Percentiles rank a stretch among this genome's conserved stretches.
phyloP scores from a whole-genome alignment of 805 yeast species.

The Cyberlindnera nakhonratchasimensis region DNA sequence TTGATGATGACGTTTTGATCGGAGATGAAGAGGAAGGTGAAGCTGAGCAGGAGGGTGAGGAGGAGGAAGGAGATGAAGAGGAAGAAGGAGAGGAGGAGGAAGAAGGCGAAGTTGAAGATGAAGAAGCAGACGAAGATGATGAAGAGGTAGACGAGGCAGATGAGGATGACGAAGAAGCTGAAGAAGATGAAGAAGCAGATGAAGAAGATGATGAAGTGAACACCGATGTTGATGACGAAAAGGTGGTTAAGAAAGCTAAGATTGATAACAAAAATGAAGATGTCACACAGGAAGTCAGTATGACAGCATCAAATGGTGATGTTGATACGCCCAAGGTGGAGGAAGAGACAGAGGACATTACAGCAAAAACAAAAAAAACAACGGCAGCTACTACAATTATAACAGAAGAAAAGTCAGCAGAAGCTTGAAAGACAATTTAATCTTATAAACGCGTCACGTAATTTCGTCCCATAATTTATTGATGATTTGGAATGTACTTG shows the following conservation, averaged over 20 bases:
- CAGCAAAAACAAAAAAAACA: background rate
- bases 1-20: slow-evolving; percentile 45
- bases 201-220: slow-evolving; percentile 20
- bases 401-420: no score
- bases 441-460: no score
- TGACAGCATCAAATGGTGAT: slow-evolving; percentile 14
- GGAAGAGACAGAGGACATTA: slow-evolving; percentile 11
- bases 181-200: slow-evolving; percentile 24
- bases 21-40: slow-evolving; percentile 43
- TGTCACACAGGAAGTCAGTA: slow-evolving; percentile 1
- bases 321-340: slow-evolving; percentile 23
- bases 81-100: slow-evolving; percentile 47
- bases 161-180: slow-evolving; percentile 43
- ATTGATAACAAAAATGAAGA: slow-evolving; percentile 1
- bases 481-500: slow-evolving; percentile 41
- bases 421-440: no score
- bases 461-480: slow-evolving; percentile 35
- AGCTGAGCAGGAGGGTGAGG: slow-evolving; percentile 40
- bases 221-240: slow-evolving; percentile 25
- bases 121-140: slow-evolving; percentile 31
- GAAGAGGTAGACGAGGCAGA: slow-evolving; percentile 28
- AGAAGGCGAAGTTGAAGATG: slow-evolving; percentile 40
- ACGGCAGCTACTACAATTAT: background rate
- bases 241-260: slow-evolving; percentile 14
- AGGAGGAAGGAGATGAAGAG: slow-evolving; percentile 42